Percentiles rank a stretch among this genome's conserved stretches.
Conservation (phyloP, 306 rosid genomes). For the Quercus variabilis region DNA sequence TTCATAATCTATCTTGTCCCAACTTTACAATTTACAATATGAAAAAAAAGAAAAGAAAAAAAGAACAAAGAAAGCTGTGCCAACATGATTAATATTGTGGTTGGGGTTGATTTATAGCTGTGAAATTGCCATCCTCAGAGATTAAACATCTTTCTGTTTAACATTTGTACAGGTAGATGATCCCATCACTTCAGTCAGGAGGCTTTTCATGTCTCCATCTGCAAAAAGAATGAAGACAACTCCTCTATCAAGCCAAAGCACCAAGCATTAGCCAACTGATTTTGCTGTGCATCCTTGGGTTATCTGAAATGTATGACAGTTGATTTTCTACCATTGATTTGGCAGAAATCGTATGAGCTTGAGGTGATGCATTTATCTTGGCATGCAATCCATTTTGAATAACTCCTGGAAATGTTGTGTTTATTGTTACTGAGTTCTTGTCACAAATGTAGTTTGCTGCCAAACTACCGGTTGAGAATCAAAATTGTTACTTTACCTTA, state of each 20-base stretch:
- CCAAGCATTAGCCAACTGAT: conserved; percentile 20
- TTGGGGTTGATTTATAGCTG: not conserved
- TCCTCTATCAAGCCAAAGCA: conserved; percentile 26
- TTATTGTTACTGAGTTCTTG: not conserved
- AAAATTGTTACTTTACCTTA: conserved; percentile 7
- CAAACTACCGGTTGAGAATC: not conserved
- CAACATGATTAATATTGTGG: not conserved
- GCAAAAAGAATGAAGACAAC: conserved; percentile 51
- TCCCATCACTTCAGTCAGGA: conserved; percentile 71
- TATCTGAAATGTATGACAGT: not conserved
- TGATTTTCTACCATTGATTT: not conserved
- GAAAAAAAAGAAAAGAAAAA: too few relatives aligned
- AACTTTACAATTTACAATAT: not conserved
- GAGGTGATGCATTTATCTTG: not conserved
- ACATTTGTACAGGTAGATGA: conserved; percentile 74
- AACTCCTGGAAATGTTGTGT: conserved; percentile 24
- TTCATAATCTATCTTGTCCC: not conserved
- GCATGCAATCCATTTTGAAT: conserved; percentile 20
- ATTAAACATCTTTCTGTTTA: conserved; percentile 16
- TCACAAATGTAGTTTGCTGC: not conserved
- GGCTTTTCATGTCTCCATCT: conserved; percentile 74
- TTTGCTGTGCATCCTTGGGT: not conserved
- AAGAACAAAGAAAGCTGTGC: not conserved
- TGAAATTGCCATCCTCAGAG: conserved; percentile 4
- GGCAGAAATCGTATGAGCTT: not conserved